These are phyloP conservation scores for Aurantiochytrium sp. DNA, from an alignment of 108 stramenopile genomes.

Conservation along the genomic window DNA sequence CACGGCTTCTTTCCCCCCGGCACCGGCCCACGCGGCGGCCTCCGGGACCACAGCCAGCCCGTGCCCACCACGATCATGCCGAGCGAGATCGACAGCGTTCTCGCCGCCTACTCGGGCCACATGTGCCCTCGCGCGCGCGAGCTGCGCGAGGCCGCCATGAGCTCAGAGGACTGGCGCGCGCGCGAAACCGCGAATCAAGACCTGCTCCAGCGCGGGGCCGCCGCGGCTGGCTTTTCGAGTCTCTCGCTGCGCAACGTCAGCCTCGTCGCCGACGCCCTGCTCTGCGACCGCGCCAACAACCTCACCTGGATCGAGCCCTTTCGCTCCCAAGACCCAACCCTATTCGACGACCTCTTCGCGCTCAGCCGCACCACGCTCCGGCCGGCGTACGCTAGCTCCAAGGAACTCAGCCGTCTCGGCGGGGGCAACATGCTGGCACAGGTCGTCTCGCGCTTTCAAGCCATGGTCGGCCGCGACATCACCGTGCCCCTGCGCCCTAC, in stretches of 20 bases:
- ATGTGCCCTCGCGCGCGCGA: not conserved
- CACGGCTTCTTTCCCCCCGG: not conserved
- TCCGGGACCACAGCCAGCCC: not conserved
- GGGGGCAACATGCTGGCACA: constrained; percentile 24
- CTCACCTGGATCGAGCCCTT: not conserved
- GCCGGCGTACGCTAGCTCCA: not conserved
- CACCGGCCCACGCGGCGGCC: not conserved
- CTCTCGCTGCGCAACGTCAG: not conserved
- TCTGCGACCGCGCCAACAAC: not conserved
- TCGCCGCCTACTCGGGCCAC: not conserved
- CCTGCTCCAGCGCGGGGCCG: not conserved
- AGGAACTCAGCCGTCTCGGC: not conserved
- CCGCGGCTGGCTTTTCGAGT: not conserved
- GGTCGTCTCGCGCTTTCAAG: not conserved
- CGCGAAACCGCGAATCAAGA: not conserved
- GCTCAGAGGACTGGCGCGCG: not conserved
- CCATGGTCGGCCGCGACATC: not conserved
- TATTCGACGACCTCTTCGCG: not conserved
- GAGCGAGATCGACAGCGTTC: not conserved
- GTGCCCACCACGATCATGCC: not conserved
- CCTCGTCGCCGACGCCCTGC: not conserved
- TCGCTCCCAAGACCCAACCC: not conserved
- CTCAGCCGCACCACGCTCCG: not conserved
- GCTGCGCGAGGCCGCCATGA: not conserved
- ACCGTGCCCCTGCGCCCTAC: not conserved